These are phyloP conservation scores for Sanguinoderma infundibulare DNA, from an alignment of 1,284 basidiomycete genomes.

Conservation along the genomic window DNA sequence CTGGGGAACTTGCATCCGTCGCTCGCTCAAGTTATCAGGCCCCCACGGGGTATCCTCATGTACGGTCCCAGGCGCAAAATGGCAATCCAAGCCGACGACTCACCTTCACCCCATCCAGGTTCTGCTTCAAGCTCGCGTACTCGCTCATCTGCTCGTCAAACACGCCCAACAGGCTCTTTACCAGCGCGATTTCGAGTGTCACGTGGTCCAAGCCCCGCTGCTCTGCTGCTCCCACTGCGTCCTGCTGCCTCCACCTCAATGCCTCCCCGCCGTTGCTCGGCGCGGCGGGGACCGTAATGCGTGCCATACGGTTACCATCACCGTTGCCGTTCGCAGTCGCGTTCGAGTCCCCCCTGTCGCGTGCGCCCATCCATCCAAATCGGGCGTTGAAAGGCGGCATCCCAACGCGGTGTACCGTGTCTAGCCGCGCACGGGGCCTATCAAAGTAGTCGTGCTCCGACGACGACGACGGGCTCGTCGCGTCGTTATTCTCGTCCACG, in stretches of 20 bases:
- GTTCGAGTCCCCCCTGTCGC: too few relatives aligned
- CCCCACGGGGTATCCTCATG: too few relatives aligned
- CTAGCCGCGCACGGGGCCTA: slow-evolving; percentile 8
- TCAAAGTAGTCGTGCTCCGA: slow-evolving; percentile 16
- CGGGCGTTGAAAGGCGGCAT: slow-evolving; percentile 11
- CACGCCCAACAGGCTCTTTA: too few relatives aligned
- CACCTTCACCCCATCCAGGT: too few relatives aligned
- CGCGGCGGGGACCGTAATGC: slow-evolving; percentile 52
- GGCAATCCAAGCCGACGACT: too few relatives aligned
- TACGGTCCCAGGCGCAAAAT: too few relatives aligned
- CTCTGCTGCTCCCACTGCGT: slow-evolving; percentile 66
- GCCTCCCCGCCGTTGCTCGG: too few relatives aligned
- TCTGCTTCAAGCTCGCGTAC: too few relatives aligned
- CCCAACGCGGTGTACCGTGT: slow-evolving; percentile 8
- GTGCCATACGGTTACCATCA: slow-evolving; percentile 28
- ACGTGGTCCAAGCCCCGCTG: slow-evolving; percentile 67
- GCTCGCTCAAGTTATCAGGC: too few relatives aligned
- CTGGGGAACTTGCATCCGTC: too few relatives aligned
- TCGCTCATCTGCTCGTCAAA: too few relatives aligned
- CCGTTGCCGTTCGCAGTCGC: slow-evolving; percentile 18
- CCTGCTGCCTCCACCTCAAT: slow-evolving; percentile 56
- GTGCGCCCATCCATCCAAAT: slow-evolving; percentile 14
- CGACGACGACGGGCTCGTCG: slow-evolving; percentile 16
- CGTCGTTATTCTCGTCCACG: slow-evolving; percentile 13
- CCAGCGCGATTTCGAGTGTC: slow-evolving; percentile 76